These are phyloP conservation scores for Yamadazyma songkhlaensis DNA, from an alignment of 1,139 yeast genomes.

Conservation along the genomic window DNA sequence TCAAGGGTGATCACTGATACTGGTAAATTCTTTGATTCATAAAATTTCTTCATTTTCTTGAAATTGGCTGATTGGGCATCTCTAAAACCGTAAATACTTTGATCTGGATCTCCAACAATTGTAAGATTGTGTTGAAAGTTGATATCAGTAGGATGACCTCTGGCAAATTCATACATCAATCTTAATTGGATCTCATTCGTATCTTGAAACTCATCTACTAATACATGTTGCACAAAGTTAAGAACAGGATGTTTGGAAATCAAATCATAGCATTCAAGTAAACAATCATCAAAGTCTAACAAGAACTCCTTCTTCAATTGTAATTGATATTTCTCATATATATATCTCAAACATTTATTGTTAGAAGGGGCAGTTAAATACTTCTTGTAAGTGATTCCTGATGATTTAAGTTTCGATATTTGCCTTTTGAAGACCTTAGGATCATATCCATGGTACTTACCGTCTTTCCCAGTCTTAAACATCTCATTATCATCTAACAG, in stretches of 20 bases:
- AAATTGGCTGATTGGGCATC: constrained; percentile 76
- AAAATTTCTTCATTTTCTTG: constrained; percentile 50
- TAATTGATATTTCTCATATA: constrained; percentile 55
- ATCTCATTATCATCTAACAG: constrained; percentile 1
- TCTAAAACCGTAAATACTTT: constrained; percentile 86
- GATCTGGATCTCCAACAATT: constrained; percentile 96
- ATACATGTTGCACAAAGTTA: constrained; percentile 58
- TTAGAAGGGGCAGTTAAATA: constrained; percentile 16
- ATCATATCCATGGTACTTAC: constrained; percentile 30
- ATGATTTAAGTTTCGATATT: constrained; percentile 54
- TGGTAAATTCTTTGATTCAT: constrained; percentile 20
- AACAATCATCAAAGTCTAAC: constrained; percentile 83
- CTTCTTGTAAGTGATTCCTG: constrained; percentile 39
- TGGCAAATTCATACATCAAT: constrained; percentile 60
- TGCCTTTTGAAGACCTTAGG: constrained; percentile 36
- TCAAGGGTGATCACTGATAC: constrained; percentile 42
- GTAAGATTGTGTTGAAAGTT: constrained; percentile 52
- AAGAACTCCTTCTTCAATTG: constrained; percentile 38
- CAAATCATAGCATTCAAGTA: constrained; percentile 53
- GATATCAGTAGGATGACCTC: constrained; percentile 25
- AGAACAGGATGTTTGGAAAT: constrained; percentile 46
- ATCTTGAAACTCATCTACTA: constrained; percentile 95
- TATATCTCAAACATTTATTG: constrained; percentile 16
- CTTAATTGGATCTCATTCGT: constrained; percentile 76
- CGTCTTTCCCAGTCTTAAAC: constrained; percentile 9